These are phyloP conservation scores for Beauveria asiatica DNA, from an alignment of 2,329 filamentous ascomycete genomes.

Conservation along the genomic window DNA sequence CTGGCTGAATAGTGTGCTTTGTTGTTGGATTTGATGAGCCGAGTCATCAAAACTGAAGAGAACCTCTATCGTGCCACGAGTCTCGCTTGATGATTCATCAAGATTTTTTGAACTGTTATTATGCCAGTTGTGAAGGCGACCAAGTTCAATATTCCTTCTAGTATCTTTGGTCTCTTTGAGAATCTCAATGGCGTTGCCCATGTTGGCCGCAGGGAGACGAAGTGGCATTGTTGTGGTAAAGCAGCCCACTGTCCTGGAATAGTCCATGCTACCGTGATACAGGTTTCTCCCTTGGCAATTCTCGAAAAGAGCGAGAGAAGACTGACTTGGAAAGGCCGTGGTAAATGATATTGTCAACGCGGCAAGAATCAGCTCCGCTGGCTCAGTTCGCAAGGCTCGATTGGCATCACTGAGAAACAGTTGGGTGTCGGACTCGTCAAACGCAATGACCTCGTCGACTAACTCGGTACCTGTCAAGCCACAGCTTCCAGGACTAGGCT, in stretches of 20 bases:
- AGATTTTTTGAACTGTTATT: neutral
- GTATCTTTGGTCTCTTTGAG: neutral
- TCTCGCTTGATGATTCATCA: neutral
- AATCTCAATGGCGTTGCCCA: neutral
- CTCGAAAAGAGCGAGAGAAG: neutral
- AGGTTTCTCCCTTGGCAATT: neutral
- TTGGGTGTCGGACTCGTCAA: neutral
- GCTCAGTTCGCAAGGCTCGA: neutral
- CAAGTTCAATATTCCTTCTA: neutral
- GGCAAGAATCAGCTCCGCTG: neutral
- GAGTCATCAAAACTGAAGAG: neutral
- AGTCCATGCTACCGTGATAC: neutral
- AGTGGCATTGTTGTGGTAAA: neutral
- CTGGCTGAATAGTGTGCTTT: neutral
- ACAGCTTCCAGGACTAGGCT: neutral
- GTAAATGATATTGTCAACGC: neutral
- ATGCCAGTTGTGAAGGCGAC: neutral
- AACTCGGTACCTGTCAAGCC: neutral
- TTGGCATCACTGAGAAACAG: neutral
- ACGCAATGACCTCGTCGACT: neutral
- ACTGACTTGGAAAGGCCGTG: neutral
- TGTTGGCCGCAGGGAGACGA: neutral
- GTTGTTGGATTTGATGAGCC: neutral
- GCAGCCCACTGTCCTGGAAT: neutral
- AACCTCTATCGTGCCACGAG: neutral